A percentile compares a stretch with the other conserved stretches of the same genome.
phyloP scores from a whole-genome alignment of 2,329 filamentous ascomycete species.

The Mariannaea elegans region DNA sequence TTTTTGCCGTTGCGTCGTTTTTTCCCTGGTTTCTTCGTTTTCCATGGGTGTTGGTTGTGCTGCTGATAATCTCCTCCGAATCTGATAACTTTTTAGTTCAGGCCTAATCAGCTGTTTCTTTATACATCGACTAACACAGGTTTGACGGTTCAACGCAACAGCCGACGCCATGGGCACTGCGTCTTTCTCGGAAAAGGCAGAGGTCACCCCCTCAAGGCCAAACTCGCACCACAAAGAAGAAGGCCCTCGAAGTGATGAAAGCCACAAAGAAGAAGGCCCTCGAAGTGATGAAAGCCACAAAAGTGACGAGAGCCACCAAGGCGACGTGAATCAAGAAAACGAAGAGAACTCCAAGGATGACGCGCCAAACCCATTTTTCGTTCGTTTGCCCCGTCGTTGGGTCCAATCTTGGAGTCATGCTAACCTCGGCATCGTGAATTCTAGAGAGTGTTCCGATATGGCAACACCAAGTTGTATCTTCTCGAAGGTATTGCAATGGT shows the following conservation, averaged over 20 bases:
- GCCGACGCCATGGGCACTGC: slow-evolving; percentile 8
- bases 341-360: not conserved
- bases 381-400: not conserved
- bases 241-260: not conserved
- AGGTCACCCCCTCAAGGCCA: not conserved
- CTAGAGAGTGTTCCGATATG: slow-evolving; percentile 40
- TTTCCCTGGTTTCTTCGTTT: not conserved
- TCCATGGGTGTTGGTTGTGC: not conserved
- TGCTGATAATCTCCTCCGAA: not conserved
- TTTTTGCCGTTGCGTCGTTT: too few species aligned
- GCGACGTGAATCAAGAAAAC: not conserved
- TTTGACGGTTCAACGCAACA: not conserved
- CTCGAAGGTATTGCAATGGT: slow-evolving; percentile 35
- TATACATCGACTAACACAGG: not conserved
- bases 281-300: not conserved
- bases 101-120: not conserved
- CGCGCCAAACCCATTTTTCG: not conserved
- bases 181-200: slow-evolving; percentile 10
- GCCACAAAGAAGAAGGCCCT: not conserved
- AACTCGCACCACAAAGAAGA: not conserved
- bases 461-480: slow-evolving; percentile 29
- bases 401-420: not conserved
- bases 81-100: not conserved
- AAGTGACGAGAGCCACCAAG: not conserved
- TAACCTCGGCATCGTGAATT: not conserved